Conservation (phyloP, 164 flowering plant species). For the Chimonanthus salicifolius region DNA sequence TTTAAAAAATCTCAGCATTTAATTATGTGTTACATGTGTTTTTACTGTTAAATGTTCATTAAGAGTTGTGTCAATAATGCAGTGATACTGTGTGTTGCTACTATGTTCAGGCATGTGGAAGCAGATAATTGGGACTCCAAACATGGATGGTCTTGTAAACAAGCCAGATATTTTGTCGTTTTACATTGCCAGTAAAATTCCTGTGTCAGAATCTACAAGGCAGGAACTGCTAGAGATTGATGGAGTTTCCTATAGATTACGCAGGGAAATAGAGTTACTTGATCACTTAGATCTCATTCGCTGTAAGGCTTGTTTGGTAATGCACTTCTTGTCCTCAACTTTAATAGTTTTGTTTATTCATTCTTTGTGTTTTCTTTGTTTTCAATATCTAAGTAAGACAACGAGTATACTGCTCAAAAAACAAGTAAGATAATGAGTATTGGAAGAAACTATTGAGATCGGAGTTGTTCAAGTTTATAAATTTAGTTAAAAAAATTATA, state of each 20-base stretch:
- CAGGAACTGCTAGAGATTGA: slow-evolving; percentile 91
- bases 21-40: neutral
- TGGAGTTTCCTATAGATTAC: slow-evolving; percentile 80
- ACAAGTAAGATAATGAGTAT: too few species aligned
- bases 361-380: too few species aligned
- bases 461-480: too few species aligned
- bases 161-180: slow-evolving; percentile 85
- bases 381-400: too few species aligned
- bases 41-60: neutral
- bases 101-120: slow-evolving; percentile 80
- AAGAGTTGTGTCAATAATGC: too few species aligned
- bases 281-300: slow-evolving; percentile 67
- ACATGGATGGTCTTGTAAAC: slow-evolving; percentile 58
- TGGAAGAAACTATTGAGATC: too few species aligned
- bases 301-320: slow-evolving; percentile 83
- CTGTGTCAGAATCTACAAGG: slow-evolving; percentile 71
- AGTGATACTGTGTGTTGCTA: neutral
- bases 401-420: too few species aligned
- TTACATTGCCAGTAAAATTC: slow-evolving; percentile 78
- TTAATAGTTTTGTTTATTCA: too few species aligned
- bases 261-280: slow-evolving; percentile 78
- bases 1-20: neutral
- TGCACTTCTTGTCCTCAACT: too few species aligned
- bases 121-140: slow-evolving; percentile 60
- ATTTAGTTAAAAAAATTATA: too few species aligned